Conservation (phyloP, 2,329 filamentous ascomycete species). For the Sphaceloma murrayae region DNA sequence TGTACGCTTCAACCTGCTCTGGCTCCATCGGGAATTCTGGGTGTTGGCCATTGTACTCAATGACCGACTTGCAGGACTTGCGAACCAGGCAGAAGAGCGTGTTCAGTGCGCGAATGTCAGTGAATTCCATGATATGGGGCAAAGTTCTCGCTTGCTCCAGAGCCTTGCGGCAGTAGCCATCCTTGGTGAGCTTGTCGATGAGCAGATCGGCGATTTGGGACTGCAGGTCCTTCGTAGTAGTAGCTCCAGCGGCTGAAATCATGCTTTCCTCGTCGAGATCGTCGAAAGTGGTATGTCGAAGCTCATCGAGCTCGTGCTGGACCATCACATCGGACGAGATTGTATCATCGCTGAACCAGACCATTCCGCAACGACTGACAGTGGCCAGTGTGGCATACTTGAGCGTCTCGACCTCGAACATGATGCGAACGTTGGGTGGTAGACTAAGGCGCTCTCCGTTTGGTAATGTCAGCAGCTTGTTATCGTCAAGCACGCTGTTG, state of each 20-base stretch:
- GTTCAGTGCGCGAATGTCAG: constrained; percentile 76
- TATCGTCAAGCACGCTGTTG: constrained; percentile 98
- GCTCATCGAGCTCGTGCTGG: constrained; percentile 74
- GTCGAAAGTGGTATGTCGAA: constrained; percentile 78
- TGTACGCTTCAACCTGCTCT: constrained; percentile 79
- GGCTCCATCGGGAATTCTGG: constrained; percentile 85
- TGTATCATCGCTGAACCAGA: constrained; percentile 99
- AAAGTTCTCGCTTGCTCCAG: constrained; percentile 66
- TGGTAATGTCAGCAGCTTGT: constrained; percentile 91
- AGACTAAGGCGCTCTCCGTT: constrained; percentile 97
- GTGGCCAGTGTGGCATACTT: constrained; percentile 97
- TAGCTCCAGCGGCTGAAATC: constrained; percentile 34
- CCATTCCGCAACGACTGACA: constrained; percentile 99
- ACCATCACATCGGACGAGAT: constrained; percentile 91
- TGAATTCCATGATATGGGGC: constrained; percentile 98
- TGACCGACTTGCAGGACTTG: constrained; percentile 80
- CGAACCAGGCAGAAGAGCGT: constrained; percentile 94
- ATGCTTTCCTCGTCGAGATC: constrained; percentile 91
- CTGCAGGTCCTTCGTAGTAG: constrained; percentile 69
- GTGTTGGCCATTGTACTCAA: constrained; percentile 94
- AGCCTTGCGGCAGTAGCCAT: constrained; percentile 70
- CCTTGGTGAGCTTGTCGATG: constrained; percentile 61
- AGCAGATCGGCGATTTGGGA: constrained; percentile 70
- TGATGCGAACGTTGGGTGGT: constrained; percentile 90
- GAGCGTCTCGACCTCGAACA: constrained; percentile 98